Evolutionary conservation across 345 rosid species (phyloP), one percentile per base, ranked within the genome.

Genomic region (Eucalyptus camaldulensis): DNA sequence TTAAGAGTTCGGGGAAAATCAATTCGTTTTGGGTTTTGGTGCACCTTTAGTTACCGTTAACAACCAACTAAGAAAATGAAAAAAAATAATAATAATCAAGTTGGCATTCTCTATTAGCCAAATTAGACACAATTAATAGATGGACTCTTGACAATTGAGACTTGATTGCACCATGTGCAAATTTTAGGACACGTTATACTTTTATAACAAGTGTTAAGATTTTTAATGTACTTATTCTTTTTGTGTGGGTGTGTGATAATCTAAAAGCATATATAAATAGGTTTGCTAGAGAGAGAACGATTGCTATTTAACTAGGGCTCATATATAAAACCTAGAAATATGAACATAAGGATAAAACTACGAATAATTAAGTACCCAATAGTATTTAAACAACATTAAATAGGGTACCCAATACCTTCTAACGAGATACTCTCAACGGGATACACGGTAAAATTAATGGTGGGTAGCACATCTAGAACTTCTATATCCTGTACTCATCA

Each of bases 181-280:
- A 3, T 31, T 67, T 31, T 31, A 31, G 3, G 43, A 67, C 11
- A 5, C 6, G 1, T 16, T 16, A 6, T 33, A 67, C 43, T 67
- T 31, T 65, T 15, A 3, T 8, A 8, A 15, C 3, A 4, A 67
- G 8, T 67, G 33, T 31, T 67, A n/a, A 4, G 8, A 67, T 16
- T 0, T 67, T 15, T 15, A 17, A 15, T 31, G 3, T 19, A 67
- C 29, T 22, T 19, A 53, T 53, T 0, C 3, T 3, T 8, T 8
- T 7, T 65, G 5, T 58, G 2, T 7, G 10, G 8, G 58, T 50
- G 31, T 27, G 19, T 4, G 37, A 65, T 65, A n/a, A 65, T n/a
- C 37, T 33, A n/a, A 65, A 13, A 65, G 76, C 76, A n/a, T 16
- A 65, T 29, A 14, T 62, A 62, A 13, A 29, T 37, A 65, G 72